Evolutionary conservation across 2,329 filamentous ascomycete species (phyloP).

Genomic region (Teratosphaeria pseudoeucalypti): DNA sequence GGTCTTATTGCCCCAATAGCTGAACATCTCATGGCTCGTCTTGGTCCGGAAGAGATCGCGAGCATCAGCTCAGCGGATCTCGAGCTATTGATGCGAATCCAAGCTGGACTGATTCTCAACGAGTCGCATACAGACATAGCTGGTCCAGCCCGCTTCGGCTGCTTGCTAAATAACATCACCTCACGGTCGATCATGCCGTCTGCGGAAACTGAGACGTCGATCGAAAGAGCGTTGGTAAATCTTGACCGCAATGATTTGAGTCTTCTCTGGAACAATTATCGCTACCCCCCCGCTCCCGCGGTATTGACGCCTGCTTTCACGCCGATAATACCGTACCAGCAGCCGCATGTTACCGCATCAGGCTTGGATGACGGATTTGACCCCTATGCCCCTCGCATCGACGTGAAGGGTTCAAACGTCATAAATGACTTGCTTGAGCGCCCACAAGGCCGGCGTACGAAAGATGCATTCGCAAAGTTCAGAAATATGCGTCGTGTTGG

Average conservation of each 20-base stretch:
- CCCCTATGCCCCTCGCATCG: constrained; percentile 79
- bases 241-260: constrained; percentile 40
- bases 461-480: constrained; percentile 72
- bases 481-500: constrained; percentile 88
- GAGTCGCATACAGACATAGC: constrained; percentile 42
- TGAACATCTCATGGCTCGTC: constrained; percentile 49
- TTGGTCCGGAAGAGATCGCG: constrained; percentile 50
- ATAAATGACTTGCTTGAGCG: constrained; percentile 87
- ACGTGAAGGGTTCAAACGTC: constrained; percentile 83
- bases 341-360: constrained; percentile 40
- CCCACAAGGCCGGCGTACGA: constrained; percentile 57
- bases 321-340: constrained; percentile 32
- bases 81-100: constrained; percentile 51
- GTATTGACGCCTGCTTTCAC: constrained; percentile 42
- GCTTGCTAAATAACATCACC: constrained; percentile 49
- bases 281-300: constrained; percentile 33
- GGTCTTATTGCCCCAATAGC: constrained; percentile 50
- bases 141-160: constrained; percentile 49
- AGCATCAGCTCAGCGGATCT: constrained; percentile 45
- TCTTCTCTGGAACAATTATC: constrained; percentile 50
- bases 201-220: constrained; percentile 43
- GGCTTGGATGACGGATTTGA: constrained; percentile 67
- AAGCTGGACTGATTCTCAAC: constrained; percentile 40
- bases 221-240: constrained; percentile 49
- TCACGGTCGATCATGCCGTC: constrained; percentile 44